Percentiles rank a stretch among this genome's conserved stretches.
phyloP scores from a whole-genome alignment of 257 asterid species.

The Capsicum baccatum region DNA sequence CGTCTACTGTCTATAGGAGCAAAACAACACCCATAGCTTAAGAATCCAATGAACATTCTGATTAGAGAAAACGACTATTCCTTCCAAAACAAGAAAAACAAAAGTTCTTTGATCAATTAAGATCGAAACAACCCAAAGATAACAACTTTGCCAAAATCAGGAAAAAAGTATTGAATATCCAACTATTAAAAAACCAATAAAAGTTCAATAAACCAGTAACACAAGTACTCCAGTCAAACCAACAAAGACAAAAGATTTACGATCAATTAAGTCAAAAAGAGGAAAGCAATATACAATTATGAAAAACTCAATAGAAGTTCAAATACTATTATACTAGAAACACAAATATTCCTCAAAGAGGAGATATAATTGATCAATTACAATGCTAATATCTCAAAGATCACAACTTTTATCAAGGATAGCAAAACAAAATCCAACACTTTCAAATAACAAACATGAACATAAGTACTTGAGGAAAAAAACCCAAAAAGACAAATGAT shows the following conservation, averaged over 20 bases:
- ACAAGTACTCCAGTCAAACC: not conserved
- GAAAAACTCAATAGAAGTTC: not conserved
- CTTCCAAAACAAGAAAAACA: not conserved
- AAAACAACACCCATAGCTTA: not conserved
- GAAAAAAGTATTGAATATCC: not conserved
- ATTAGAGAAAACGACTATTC: not conserved
- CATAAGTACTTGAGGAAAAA: not conserved
- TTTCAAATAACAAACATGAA: not conserved
- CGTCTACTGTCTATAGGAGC: not conserved
- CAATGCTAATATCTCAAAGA: not conserved
- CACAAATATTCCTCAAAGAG: not conserved
- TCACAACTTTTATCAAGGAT: not conserved
- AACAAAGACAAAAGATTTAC: not conserved
- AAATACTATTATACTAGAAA: not conserved
- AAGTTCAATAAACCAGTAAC: not conserved
- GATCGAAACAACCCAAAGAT: not conserved
- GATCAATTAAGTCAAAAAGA: not conserved
- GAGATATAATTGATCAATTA: not conserved
- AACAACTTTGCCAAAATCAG: not conserved
- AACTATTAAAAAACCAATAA: not conserved
- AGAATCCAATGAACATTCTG: not conserved
- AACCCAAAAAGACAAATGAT: not conserved
- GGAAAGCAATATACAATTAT: not conserved
- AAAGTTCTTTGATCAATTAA: not conserved
- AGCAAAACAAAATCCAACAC: not conserved